These are phyloP conservation scores for Sordariomycetes sp. DNA, from an alignment of 2,329 filamentous ascomycete genomes.

Conservation along the genomic window DNA sequence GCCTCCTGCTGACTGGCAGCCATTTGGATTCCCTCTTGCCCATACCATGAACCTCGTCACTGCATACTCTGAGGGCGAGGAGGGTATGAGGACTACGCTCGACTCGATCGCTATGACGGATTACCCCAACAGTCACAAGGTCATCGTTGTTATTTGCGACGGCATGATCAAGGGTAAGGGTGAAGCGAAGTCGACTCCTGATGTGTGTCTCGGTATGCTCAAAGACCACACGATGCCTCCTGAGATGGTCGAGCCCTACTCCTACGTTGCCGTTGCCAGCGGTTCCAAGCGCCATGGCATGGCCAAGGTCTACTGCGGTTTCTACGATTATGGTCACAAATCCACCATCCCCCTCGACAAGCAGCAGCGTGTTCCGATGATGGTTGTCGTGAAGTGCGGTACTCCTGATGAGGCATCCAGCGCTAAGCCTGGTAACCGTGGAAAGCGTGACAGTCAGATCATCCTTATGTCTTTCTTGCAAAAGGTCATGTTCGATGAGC, in stretches of 20 bases:
- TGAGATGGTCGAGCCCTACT: conserved; percentile 81
- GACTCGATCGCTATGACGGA: conserved; percentile 97
- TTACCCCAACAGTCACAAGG: conserved; percentile 98
- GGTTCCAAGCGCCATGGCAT: conserved; percentile 98
- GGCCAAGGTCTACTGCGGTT: conserved; percentile 96
- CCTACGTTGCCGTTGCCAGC: conserved; percentile 92
- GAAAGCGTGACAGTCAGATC: conserved; percentile 98
- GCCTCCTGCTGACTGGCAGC: conserved; percentile 93
- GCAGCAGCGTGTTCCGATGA: conserved; percentile 96
- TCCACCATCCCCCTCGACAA: conserved; percentile 74
- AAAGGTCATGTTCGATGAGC: conserved; percentile 99
- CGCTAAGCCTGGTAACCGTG: conserved; percentile 90
- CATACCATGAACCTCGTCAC: conserved; percentile 93
- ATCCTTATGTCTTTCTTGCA: conserved; percentile 99
- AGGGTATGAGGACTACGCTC: conserved; percentile 85
- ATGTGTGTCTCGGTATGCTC: conserved; percentile 89
- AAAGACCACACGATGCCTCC: conserved; percentile 74
- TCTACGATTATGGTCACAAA: conserved; percentile 88
- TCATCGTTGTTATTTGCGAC: conserved; percentile 92
- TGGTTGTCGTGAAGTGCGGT: conserved; percentile 91
- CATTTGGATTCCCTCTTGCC: conserved; percentile 88
- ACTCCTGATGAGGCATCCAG: conserved; percentile 76
- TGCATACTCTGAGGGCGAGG: conserved; percentile 90
- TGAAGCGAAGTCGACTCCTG: conserved; percentile 77
- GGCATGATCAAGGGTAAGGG: conserved; percentile 96